phyloP scores from a whole-genome alignment of 352 stramenopile species.

The Pythium phragmiticola region DNA sequence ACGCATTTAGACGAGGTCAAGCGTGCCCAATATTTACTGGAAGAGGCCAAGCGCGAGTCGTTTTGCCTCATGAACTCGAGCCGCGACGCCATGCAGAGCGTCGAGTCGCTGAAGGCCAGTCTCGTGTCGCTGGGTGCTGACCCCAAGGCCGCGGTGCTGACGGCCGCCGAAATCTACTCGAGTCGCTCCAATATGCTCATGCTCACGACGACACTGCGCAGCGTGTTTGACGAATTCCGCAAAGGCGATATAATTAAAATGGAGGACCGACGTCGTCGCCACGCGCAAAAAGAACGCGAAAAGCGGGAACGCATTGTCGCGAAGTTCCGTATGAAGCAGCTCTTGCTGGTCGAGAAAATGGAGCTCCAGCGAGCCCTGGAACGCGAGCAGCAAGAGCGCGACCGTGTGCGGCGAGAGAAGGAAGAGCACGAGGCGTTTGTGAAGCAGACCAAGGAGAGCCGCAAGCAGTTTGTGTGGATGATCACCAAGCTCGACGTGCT shows the following conservation, averaged over 20 bases:
- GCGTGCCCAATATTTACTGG: conserved; percentile 62
- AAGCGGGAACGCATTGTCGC: conserved; percentile 59
- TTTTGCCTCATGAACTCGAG: conserved; percentile 63
- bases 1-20: conserved; percentile 75
- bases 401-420: conserved; percentile 30
- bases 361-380: conserved; percentile 50
- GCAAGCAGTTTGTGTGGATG: conserved; percentile 55
- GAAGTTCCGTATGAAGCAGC: conserved; percentile 70
- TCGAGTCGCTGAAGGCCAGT: conserved; percentile 58
- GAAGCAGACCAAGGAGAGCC: conserved; percentile 33
- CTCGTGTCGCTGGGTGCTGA: conserved; percentile 68
- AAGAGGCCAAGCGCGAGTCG: conserved; percentile 57
- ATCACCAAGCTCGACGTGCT: conserved; percentile 74
- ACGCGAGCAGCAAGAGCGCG: conserved; percentile 47
- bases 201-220: conserved; percentile 56
- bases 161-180: conserved; percentile 73
- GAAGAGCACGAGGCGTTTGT: conserved; percentile 34
- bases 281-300: conserved; percentile 53
- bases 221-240: conserved; percentile 71
- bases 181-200: conserved; percentile 84
- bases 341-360: conserved; percentile 64
- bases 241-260: conserved; percentile 78
- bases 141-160: conserved; percentile 63
- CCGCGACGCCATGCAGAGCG: conserved; percentile 61
- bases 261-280: conserved; percentile 60